Percentiles rank a stretch among this genome's conserved stretches.
Evolutionary conservation across 768 basidiomycete genomes (phyloP).

Genomic region (Imleria badia): DNA sequence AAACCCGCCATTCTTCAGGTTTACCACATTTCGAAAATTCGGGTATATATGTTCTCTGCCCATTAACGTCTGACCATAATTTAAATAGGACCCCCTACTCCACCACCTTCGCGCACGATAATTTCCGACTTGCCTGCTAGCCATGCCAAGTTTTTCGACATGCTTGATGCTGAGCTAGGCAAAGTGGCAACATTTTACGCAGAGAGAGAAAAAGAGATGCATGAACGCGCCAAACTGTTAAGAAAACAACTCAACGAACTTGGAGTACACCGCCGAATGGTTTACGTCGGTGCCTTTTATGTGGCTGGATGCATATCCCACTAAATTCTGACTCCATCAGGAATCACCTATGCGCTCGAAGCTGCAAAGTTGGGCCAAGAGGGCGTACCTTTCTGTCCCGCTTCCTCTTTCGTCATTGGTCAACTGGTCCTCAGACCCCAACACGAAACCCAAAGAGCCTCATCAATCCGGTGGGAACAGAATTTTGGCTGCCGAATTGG

Average conservation of each 20-base stretch:
- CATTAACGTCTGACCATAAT: neutral
- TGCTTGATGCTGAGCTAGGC: conserved; percentile 74
- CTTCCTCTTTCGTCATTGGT: conserved; percentile 4
- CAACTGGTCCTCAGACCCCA: neutral
- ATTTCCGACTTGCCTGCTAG: conserved; percentile 55
- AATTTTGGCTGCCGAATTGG: neutral
- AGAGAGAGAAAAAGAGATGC: conserved; percentile 65
- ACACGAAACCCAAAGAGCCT: neutral
- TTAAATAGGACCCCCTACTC: conserved; percentile 15
- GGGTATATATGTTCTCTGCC: conserved; percentile 7
- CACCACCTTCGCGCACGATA: conserved; percentile 45
- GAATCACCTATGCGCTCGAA: conserved; percentile 10
- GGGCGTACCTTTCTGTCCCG: conserved; percentile 1
- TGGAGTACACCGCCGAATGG: conserved; percentile 59
- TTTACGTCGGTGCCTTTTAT: conserved; percentile 45
- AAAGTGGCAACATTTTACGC: conserved; percentile 86
- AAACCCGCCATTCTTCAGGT: neutral
- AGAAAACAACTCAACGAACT: conserved; percentile 75
- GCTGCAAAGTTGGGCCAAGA: conserved; percentile 13
- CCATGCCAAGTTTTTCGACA: conserved; percentile 72
- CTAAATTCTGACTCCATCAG: conserved; percentile 11
- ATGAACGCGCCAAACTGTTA: conserved; percentile 44
- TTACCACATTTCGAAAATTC: conserved; percentile 2
- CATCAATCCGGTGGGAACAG: neutral
- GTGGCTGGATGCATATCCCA: neutral